Percentiles rank a stretch among this genome's conserved stretches.
These are phyloP conservation scores for Entomortierella chlamydospora DNA, from an alignment of 192 early-diverging fungal species.

Conservation along the genomic window DNA sequence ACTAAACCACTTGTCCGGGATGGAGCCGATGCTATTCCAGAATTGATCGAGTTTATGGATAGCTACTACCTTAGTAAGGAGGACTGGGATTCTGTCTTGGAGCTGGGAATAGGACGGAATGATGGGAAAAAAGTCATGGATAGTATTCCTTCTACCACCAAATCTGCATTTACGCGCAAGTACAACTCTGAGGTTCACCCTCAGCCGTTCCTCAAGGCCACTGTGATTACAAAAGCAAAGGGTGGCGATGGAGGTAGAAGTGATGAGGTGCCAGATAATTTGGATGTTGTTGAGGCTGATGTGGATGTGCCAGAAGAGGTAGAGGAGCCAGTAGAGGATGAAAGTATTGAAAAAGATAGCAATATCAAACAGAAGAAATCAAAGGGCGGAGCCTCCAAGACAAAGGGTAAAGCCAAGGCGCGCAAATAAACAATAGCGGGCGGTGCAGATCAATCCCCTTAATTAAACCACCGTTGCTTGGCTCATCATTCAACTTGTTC, in stretches of 20 bases:
- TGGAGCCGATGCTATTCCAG: constrained; percentile 67
- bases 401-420: constrained; percentile 29
- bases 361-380: constrained; percentile 55
- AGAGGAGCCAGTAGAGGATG: constrained; percentile 68
- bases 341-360: constrained; percentile 64
- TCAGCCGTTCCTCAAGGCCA: constrained; percentile 63
- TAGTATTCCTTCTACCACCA: constrained; percentile 72
- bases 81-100: constrained; percentile 87
- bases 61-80: constrained; percentile 92
- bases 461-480: no score
- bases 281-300: constrained; percentile 67
- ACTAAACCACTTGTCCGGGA: constrained; percentile 64
- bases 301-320: constrained; percentile 56
- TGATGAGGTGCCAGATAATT: constrained; percentile 61
- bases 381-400: constrained; percentile 11
- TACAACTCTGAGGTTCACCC: constrained; percentile 70
- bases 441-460: no score
- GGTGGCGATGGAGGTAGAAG: constrained; percentile 30
- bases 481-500: not conserved
- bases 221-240: constrained; percentile 36
- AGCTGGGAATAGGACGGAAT: constrained; percentile 73
- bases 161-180: constrained; percentile 84
- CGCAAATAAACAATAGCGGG: not conserved
- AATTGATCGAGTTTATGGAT: constrained; percentile 91
- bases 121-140: constrained; percentile 57